Percentiles rank a stretch among this genome's conserved stretches.
phyloP scores from a whole-genome alignment of 306 rosid species.

The Corylus americana region DNA sequence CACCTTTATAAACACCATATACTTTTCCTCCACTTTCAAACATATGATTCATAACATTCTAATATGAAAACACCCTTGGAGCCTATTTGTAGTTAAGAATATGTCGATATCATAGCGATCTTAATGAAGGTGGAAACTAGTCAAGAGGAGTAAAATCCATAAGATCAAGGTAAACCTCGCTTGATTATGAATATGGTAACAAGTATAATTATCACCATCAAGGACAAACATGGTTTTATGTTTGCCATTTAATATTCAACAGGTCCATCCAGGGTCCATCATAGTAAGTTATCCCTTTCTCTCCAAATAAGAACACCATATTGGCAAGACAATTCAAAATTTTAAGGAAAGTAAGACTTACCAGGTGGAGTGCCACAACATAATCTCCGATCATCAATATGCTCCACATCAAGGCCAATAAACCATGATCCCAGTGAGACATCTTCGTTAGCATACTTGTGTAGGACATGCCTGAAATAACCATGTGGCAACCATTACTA shows the following conservation, averaged over 20 bases:
- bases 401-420: constrained; percentile 89
- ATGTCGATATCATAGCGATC: neutral
- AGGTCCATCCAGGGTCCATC: neutral
- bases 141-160: neutral
- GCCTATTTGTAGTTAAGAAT: neutral
- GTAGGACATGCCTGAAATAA: constrained; percentile 80
- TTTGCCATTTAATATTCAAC: neutral
- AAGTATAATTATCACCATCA: neutral
- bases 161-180: neutral
- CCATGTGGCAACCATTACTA: constrained; percentile 12
- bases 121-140: neutral
- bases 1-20: neutral
- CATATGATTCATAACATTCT: constrained; percentile 1
- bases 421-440: constrained; percentile 98
- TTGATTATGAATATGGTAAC: neutral
- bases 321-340: neutral
- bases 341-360: constrained; percentile 22
- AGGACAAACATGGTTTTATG: neutral
- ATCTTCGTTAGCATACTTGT: constrained; percentile 97
- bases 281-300: neutral
- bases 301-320: neutral
- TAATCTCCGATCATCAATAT: constrained; percentile 87
- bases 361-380: constrained; percentile 99
- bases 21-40: neutral
- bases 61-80: neutral